Evolutionary conservation across 129 eudicot genomes (phyloP).

Genomic region (Saussurea involucrata): DNA sequence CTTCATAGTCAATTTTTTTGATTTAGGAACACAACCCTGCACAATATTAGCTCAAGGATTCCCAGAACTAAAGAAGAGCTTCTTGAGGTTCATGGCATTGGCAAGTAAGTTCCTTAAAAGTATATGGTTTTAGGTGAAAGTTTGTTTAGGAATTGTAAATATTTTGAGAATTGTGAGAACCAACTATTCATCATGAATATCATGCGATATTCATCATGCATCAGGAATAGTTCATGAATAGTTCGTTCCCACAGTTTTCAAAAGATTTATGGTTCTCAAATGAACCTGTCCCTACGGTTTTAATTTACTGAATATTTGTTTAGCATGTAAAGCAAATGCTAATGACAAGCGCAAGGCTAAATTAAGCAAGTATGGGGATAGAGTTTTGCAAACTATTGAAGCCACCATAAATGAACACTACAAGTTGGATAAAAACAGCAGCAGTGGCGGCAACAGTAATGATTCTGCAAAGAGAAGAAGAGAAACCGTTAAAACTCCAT

Average conservation of each 20-base stretch:
- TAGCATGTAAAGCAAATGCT: neutral
- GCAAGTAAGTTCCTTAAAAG: conserved; percentile 59
- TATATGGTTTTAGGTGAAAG: neutral
- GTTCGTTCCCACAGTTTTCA: neutral
- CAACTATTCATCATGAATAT: neutral
- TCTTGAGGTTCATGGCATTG: conserved; percentile 68
- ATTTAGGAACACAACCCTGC: conserved; percentile 50
- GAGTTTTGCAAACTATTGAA: conserved; percentile 66
- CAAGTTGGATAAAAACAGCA: conserved; percentile 35
- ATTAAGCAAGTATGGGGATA: conserved; percentile 64
- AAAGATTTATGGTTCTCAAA: neutral
- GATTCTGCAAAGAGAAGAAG: conserved; percentile 75
- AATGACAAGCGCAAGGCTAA: conserved; percentile 50
- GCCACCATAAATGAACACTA: conserved; percentile 54
- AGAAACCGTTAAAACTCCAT: conserved; percentile 17
- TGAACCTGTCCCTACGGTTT: neutral
- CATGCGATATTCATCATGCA: neutral
- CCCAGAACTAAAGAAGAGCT: conserved; percentile 84
- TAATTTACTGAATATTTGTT: neutral
- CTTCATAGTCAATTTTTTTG: conserved; percentile 16
- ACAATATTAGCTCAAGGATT: conserved; percentile 41
- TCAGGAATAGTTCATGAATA: neutral
- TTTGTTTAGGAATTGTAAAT: neutral
- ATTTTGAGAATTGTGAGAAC: neutral
- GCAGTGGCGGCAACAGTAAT: conserved; percentile 53